These are phyloP conservation scores for Viridothelium virens DNA, from an alignment of 495 filamentous ascomycete species.

Conservation along the genomic window DNA sequence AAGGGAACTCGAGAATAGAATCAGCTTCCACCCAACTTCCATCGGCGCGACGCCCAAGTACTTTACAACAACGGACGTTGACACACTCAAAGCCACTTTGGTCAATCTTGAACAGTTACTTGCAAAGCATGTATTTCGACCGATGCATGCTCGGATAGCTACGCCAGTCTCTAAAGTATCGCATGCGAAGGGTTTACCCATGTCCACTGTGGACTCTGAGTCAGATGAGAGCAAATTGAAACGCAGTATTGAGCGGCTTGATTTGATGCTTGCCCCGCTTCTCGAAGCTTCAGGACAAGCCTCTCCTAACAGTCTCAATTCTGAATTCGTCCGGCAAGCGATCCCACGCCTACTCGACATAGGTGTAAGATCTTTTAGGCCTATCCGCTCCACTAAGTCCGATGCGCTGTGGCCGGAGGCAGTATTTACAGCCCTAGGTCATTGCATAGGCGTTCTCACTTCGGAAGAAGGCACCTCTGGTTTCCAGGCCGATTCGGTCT, in stretches of 20 bases:
- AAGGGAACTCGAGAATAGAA: background rate
- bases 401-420: background rate
- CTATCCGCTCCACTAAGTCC: background rate
- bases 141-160: conserved; percentile 43
- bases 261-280: background rate
- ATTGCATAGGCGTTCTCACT: background rate
- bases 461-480: background rate
- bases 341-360: background rate
- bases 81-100: conserved; percentile 26
- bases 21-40: background rate
- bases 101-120: conserved; percentile 53
- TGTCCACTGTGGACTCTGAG: conserved; percentile 10
- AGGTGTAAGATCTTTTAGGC: background rate
- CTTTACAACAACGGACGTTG: conserved; percentile 3
- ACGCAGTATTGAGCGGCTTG: background rate
- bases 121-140: conserved; percentile 55
- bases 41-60: no score
- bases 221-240: conserved; percentile 9
- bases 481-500: background rate
- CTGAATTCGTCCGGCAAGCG: conserved; percentile 4
- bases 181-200: conserved; percentile 21
- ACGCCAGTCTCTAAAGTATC: no score
- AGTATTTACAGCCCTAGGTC: background rate
- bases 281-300: background rate
- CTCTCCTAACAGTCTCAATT: background rate